Base-by-base conservation (phyloP, 2,329 filamentous ascomycete species). In the Talaromyces sp. region DNA sequence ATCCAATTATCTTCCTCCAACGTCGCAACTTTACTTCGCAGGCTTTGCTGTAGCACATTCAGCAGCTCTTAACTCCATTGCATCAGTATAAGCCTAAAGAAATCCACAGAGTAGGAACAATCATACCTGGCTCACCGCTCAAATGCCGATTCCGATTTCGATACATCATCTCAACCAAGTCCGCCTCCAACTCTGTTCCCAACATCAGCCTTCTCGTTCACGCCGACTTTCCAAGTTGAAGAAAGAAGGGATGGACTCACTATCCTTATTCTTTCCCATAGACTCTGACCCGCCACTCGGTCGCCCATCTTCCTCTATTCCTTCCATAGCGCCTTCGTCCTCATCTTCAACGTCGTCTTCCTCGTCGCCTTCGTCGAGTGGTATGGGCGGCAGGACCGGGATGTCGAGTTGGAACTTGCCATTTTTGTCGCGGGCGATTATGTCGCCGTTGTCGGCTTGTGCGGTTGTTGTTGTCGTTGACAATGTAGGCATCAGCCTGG, bases 1-100 rank as follows among this genome's bases (percentile, higher is more conserved):
- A 96, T 96, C 93, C 93, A 97, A 71, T 89, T 90, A 73, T 97
- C 93, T 60, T 95, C 90, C 24, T 90, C 85, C 59, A 96, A 79
- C 14, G 89, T 87, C 16, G 86, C 85, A 2, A 93, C 89, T 74
- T 92, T 92, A 66, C 86, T 86, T 69, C 87, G 83, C 63, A 96
- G 80, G 74, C 89, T 93, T 39, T 87, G 85, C 68, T 87, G 86
- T 57, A 93, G 85, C 24, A 87, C 84, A 68, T 90, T 87, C 31
- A 92, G 81, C 3, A 93, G 83, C 76, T 93, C 90, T 31, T 88
- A 50, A 59, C 9, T 7, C 13, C 61, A 39, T 33, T 27, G 24
- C 7, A 45, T 63, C 24, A 57, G 39, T 19, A n/a, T 13, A 1
- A 33, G 3, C 5, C 1, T 24, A 22, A 14, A 47, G 13, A n/a